Base-by-base conservation (phyloP, 169 alveolate genomes). In the Eimeria acervulina region DNA sequence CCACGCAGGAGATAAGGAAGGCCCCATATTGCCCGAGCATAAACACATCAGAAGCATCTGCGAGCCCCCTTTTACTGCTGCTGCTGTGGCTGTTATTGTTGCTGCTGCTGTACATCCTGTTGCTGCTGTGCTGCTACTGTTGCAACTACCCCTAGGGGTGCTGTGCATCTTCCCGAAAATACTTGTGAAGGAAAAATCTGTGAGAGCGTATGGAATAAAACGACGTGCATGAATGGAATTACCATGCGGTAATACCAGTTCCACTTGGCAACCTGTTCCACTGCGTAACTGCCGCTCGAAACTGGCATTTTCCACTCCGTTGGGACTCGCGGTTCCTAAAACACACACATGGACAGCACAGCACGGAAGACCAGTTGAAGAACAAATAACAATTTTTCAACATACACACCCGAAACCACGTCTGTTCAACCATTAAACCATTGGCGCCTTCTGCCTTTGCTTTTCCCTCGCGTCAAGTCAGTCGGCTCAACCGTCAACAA, bases 191-290 rank as follows among this genome's bases (percentile, higher is more conserved):
- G 36, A 19, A 81, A 31, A 26, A 1, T 81, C 23, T 7, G 90
- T 42, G 47, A 28, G 52, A 47, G 10, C 1, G 90, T 17, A 12
- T 44, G 42, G 31, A 23, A 33, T 15, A 12, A 28, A 44, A 7
- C 7, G 31, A n/a, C n/a, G 36, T 36, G 19, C 80, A 74, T 28
- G 70, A 76, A 63, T 1, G 8, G 17, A 55, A 40, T 33, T 47
- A 95, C 96, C 97, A 97, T 96, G 93, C 97, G 96, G 76, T 97
- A 97, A 70, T 97, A 97, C 97, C 97, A 97, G 21, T 97, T 97
- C 98, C 98, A 97, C 74, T 96, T 97, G 47, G 97, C 94, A 21
- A 94, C 95, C 83, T 97, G 98, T n/a, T 96, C 97, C n/a, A 93
- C 95, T 1, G 95, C 96, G 87, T 96, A 97, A 40, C 66, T 42